phyloP scores from a whole-genome alignment of 169 alveolate species.

The Cryptosporidium felis region DNA sequence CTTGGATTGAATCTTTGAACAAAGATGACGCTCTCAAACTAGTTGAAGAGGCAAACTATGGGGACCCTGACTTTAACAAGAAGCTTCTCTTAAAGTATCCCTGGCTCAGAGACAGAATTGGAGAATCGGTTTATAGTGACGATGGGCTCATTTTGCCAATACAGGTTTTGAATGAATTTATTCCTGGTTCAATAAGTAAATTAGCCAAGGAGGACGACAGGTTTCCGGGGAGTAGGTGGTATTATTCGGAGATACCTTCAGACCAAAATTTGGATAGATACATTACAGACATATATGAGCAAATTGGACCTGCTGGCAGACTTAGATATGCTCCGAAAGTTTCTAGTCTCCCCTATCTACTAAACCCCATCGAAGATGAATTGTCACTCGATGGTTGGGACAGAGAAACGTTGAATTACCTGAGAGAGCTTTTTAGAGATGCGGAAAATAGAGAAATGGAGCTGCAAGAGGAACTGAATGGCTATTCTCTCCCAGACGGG shows the following conservation, averaged over 20 bases:
- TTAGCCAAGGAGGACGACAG: slow-evolving; percentile 11
- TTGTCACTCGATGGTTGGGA: slow-evolving; percentile 25
- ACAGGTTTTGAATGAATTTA: slow-evolving; percentile 53
- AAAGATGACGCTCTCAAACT: slow-evolving; percentile 35
- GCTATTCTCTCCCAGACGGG: neutral
- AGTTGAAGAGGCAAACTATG: neutral
- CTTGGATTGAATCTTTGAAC: slow-evolving; percentile 51
- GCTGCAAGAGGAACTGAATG: slow-evolving; percentile 11
- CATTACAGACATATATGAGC: slow-evolving; percentile 23
- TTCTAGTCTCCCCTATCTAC: no score
- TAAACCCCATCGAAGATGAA: neutral
- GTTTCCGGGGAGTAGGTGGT: slow-evolving; percentile 50
- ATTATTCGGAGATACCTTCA: slow-evolving; percentile 54
- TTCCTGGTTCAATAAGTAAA: neutral
- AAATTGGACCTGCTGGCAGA: neutral
- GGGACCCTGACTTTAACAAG: slow-evolving; percentile 23
- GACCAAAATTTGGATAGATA: slow-evolving; percentile 18
- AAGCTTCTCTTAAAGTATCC: slow-evolving; percentile 34
- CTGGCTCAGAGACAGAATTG: slow-evolving; percentile 52
- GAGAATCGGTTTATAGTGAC: slow-evolving; percentile 8
- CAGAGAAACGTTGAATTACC: slow-evolving; percentile 44
- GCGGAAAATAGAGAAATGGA: slow-evolving; percentile 57
- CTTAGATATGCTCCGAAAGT: no score
- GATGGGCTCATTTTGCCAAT: slow-evolving; percentile 37
- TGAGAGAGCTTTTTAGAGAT: slow-evolving; percentile 43